Evolutionary conservation across 345 rosid species (phyloP), one percentile per base, ranked within the genome.

Genomic region (Hypericum androsaemum): DNA sequence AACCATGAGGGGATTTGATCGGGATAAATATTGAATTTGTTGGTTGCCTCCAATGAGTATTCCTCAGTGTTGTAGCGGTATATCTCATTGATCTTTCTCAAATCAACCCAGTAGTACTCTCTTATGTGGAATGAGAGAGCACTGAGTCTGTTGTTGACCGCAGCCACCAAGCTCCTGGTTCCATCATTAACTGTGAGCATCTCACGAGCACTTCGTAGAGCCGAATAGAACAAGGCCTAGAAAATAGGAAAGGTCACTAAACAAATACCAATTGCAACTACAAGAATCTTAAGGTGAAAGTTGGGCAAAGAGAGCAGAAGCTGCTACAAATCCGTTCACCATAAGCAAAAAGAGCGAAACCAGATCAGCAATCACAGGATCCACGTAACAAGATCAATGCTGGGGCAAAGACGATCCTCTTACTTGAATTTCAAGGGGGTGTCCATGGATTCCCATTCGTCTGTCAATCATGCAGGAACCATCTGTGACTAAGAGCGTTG

Each of bases 391-490:
- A 22, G 32, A 22, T 36, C 7, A 43, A 12, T 46, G 44, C 41
- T 8, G 46, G 7, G n/a, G 5, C 8, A 5, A 37, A 11, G 16
- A 0, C 7, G 8, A 59, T 47, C 40, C 16, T 58, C 77, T 73
- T 73, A 86, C 97, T 72, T 89, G 94, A 61, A 89, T 89, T 75
- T 89, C 97, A 41, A 89, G 96, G 61, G 97, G 97, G 59, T 89
- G 97, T 0, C 97, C 97, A 38, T 89, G 94, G 58, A 89, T 89
- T 45, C 97, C 97, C 97, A 89, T 89, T 55, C 97, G 75, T 61
- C 97, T 75, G 67, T 89, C 97, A 28, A 89, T 84, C 97, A 89
- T 89, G 61, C 95, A 86, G 58, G 97, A 89, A 58, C 97, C 95
- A 59, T 89, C 97, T 11, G 96, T 82, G 54, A 89, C 97, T 68